A percentile compares a stretch with the other conserved stretches of the same genome.
phyloP scores from a whole-genome alignment of 2,329 filamentous ascomycete genomes.

The Diaporthe sp. region DNA sequence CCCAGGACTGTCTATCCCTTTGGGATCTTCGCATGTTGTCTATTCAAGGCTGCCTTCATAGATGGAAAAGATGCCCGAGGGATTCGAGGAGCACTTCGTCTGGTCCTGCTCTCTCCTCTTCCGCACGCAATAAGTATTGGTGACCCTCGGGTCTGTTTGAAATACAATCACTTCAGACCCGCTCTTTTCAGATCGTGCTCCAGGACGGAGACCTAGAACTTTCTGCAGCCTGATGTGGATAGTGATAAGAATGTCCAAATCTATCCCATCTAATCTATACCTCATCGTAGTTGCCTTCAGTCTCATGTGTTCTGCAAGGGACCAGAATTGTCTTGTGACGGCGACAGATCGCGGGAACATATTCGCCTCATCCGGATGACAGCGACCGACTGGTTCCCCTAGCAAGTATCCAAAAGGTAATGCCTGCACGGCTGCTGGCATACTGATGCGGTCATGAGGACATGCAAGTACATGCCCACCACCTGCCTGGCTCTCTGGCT shows the following conservation, averaged over 20 bases:
- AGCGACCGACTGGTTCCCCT: neutral
- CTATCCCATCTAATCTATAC: neutral
- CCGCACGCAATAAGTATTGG: neutral
- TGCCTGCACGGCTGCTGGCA: neutral
- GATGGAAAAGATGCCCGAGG: too few species aligned
- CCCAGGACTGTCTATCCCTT: neutral
- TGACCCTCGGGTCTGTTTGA: neutral
- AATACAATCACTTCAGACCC: neutral
- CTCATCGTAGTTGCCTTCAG: neutral
- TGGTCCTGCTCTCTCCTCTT: neutral
- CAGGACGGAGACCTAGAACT: neutral
- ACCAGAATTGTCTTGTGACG: conserved; percentile 7
- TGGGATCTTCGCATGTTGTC: neutral
- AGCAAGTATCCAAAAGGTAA: neutral
- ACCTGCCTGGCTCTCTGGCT: too few species aligned
- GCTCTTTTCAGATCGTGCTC: neutral
- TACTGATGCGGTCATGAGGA: conserved; percentile 12
- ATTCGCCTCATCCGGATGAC: conserved; percentile 10
- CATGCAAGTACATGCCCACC: neutral
- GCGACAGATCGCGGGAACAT: neutral
- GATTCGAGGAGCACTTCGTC: neutral
- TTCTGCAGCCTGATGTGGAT: neutral
- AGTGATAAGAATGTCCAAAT: too few species aligned
- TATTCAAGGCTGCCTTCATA: neutral
- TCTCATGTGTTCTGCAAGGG: neutral